A percentile compares a stretch with the other conserved stretches of the same genome.
These are phyloP conservation scores for Diaporthe nobilis DNA, from an alignment of 2,329 filamentous ascomycete genomes.

Conservation along the genomic window DNA sequence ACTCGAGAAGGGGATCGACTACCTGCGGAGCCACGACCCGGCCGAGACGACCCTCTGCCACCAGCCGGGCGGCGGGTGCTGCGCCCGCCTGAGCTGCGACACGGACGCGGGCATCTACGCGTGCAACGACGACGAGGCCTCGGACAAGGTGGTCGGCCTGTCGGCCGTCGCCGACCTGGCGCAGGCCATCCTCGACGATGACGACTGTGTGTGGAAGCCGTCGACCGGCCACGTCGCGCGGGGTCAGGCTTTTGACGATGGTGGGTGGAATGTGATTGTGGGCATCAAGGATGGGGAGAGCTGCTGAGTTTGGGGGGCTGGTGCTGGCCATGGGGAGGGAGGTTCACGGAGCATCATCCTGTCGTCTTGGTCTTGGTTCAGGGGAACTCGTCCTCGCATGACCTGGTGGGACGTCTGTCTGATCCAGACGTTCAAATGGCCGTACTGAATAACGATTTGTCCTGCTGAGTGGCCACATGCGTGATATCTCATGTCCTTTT, in stretches of 20 bases:
- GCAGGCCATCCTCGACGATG: background rate
- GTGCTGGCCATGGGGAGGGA: background rate
- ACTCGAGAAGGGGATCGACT: conserved; percentile 4
- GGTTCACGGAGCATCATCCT: background rate
- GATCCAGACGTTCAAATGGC: background rate
- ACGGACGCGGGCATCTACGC: conserved; percentile 13
- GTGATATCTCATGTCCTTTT: background rate
- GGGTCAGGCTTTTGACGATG: conserved; percentile 32
- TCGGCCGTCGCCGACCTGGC: background rate
- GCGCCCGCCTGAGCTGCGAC: conserved; percentile 7
- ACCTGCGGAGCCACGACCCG: conserved; percentile 2
- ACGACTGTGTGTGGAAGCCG: conserved; percentile 7
- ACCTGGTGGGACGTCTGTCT: background rate
- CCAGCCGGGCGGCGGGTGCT: conserved; percentile 11
- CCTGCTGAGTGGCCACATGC: background rate
- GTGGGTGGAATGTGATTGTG: conserved; percentile 29
- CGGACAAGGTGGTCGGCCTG: background rate
- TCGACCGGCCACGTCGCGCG: background rate
- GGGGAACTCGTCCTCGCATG: background rate
- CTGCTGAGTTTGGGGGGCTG: background rate
- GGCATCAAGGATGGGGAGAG: conserved; percentile 1
- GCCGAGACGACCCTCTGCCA: background rate
- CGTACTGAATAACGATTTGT: too few species aligned
- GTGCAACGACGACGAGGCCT: conserved; percentile 23
- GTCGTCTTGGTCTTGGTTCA: background rate